Conservation (phyloP, 1,284 basidiomycete species). For the Ustilago shanxiensis region DNA sequence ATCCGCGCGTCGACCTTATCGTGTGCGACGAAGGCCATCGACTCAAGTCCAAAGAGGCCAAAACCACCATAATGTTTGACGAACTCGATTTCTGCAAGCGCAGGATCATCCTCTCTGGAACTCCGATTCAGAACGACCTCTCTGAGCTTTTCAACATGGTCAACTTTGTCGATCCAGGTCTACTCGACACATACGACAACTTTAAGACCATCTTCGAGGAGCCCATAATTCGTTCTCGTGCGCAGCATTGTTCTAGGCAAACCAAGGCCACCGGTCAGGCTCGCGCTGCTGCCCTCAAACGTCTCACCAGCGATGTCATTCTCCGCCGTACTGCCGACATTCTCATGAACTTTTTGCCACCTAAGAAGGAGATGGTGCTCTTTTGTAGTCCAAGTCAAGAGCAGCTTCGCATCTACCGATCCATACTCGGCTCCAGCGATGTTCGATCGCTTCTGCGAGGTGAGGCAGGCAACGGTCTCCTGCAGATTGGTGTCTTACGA, state of each 20-base stretch:
- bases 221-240: slow-evolving; percentile 88
- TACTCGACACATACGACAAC: slow-evolving; percentile 74
- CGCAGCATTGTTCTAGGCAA: slow-evolving; percentile 79
- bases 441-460: slow-evolving; percentile 57
- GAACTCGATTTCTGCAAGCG: slow-evolving; percentile 78
- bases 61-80: slow-evolving; percentile 90
- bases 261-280: slow-evolving; percentile 82
- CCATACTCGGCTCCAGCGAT: slow-evolving; percentile 72
- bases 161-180: slow-evolving; percentile 91
- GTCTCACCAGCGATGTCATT: slow-evolving; percentile 86
- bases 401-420: slow-evolving; percentile 84
- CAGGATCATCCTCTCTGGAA: slow-evolving; percentile 88
- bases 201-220: slow-evolving; percentile 79
- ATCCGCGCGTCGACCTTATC: slow-evolving; percentile 88
- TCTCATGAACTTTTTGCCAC: slow-evolving; percentile 85
- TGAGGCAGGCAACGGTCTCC: slow-evolving; percentile 54
- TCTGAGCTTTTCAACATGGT: slow-evolving; percentile 96
- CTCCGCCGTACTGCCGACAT: slow-evolving; percentile 81
- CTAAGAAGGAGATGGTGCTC: slow-evolving; percentile 78
- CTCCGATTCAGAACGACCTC: slow-evolving; percentile 94
- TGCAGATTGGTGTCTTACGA: slow-evolving; percentile 72
- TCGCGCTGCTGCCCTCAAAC: slow-evolving; percentile 73
- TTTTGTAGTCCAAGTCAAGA: slow-evolving; percentile 70
- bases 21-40: slow-evolving; percentile 98
- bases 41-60: slow-evolving; percentile 90